A percentile compares a stretch with the other conserved stretches of the same genome.
Evolutionary conservation across 2,329 filamentous ascomycete genomes (phyloP).

Genomic region (Coniochaeta pulveracea): DNA sequence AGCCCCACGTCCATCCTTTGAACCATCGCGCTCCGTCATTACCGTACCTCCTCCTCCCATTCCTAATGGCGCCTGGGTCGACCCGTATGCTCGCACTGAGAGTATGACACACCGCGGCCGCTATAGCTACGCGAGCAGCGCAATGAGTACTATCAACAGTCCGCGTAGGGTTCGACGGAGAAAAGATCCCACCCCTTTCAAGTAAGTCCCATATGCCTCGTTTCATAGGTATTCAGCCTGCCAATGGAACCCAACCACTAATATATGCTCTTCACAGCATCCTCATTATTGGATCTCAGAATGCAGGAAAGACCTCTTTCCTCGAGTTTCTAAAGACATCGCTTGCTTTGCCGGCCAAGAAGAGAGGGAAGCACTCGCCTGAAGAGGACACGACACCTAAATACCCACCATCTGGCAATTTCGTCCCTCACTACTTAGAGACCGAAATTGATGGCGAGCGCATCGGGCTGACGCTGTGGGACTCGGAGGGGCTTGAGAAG

Average conservation of each 20-base stretch:
- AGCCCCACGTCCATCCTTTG: slow-evolving; percentile 39
- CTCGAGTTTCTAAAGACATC: slow-evolving; percentile 89
- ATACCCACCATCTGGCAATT: slow-evolving; percentile 51
- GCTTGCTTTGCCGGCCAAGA: slow-evolving; percentile 71
- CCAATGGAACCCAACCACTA: too few species aligned
- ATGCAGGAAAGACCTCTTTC: slow-evolving; percentile 91
- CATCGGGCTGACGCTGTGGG: slow-evolving; percentile 89
- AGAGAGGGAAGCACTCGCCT: slow-evolving; percentile 45
- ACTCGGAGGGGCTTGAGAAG: slow-evolving; percentile 90
- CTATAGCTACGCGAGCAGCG: slow-evolving; percentile 91
- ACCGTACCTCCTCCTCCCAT: slow-evolving; percentile 44
- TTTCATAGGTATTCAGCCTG: too few species aligned
- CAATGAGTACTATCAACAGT: slow-evolving; percentile 83
- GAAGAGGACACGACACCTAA: slow-evolving; percentile 47
- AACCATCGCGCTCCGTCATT: slow-evolving; percentile 31
- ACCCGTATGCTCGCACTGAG: slow-evolving; percentile 74
- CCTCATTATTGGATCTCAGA: slow-evolving; percentile 77
- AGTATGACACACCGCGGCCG: slow-evolving; percentile 96
- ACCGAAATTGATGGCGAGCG: slow-evolving; percentile 89
- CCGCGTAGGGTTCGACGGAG: slow-evolving; percentile 83
- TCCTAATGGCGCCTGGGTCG: slow-evolving; percentile 49
- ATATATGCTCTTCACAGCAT: slow-evolving; percentile 63
- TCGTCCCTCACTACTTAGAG: slow-evolving; percentile 82
- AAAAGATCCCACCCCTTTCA: slow-evolving; percentile 97
- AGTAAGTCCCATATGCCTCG: slow-evolving; percentile 67